Evolutionary conservation across 768 basidiomycete species (phyloP).

Genomic region (Steccherinum ochraceum): DNA sequence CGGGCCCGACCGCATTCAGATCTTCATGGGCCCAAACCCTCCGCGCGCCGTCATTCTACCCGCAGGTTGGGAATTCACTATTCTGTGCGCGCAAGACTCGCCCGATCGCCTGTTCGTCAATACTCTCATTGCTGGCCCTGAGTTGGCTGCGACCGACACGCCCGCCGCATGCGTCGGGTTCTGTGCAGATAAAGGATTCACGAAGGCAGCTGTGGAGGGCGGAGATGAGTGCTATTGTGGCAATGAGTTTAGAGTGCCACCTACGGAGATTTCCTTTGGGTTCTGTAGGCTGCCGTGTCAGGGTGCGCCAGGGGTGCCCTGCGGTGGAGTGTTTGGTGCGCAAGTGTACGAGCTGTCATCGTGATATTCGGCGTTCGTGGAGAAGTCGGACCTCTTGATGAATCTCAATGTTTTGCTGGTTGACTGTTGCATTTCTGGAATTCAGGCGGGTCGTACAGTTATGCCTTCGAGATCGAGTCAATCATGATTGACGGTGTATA

Average conservation of each 20-base stretch:
- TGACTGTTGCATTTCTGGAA: too few relatives aligned
- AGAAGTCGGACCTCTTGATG: too few relatives aligned
- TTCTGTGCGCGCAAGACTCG: not conserved
- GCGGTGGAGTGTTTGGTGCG: slow-evolving; percentile 16
- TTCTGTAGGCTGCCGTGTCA: slow-evolving; percentile 17
- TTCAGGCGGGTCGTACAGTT: too few relatives aligned
- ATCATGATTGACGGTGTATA: too few relatives aligned
- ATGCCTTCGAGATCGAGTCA: too few relatives aligned
- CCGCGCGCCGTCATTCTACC: not conserved
- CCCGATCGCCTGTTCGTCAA: not conserved
- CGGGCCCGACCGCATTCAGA: slow-evolving; percentile 17
- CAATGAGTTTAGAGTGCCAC: not conserved
- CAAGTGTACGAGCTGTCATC: too few relatives aligned
- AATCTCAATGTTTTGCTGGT: too few relatives aligned
- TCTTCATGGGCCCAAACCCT: not conserved
- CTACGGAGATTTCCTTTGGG: slow-evolving; percentile 3
- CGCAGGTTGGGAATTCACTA: not conserved
- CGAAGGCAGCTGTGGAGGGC: slow-evolving; percentile 19
- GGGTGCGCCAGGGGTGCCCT: slow-evolving; percentile 11
- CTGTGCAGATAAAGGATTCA: slow-evolving; percentile 13
- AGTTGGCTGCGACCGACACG: slow-evolving; percentile 5
- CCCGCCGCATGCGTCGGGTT: slow-evolving; percentile 12
- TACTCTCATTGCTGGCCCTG: not conserved
- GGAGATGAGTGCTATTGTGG: slow-evolving; percentile 21
- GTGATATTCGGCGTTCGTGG: too few relatives aligned